A percentile compares a stretch with the other conserved stretches of the same genome.
Evolutionary conservation across 345 rosid genomes (phyloP).

Genomic region (Conringia planisiliqua): DNA sequence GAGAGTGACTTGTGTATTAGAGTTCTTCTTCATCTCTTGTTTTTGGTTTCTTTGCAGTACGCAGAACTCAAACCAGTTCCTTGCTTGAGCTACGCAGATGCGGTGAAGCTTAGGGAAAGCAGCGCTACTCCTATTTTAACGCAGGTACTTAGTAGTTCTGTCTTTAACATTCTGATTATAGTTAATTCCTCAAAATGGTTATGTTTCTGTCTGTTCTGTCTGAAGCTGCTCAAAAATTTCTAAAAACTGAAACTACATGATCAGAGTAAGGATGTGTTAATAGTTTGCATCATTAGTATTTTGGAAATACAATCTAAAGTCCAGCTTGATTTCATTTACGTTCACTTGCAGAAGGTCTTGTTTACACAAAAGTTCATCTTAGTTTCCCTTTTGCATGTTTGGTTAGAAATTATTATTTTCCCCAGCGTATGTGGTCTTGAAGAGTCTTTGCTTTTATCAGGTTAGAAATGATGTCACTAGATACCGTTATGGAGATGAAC

Average conservation of each 20-base stretch:
- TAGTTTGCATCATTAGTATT: background rate
- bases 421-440: background rate
- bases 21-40: background rate
- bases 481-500: slow-evolving; percentile 94
- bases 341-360: background rate
- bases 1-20: slow-evolving; percentile 1
- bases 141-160: slow-evolving; percentile 53
- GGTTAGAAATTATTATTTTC: slow-evolving; percentile 61
- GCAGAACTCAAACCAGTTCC: slow-evolving; percentile 97
- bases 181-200: too few relatives aligned
- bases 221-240: too few relatives aligned
- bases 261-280: too few relatives aligned
- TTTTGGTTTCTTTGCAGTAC: slow-evolving; percentile 50
- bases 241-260: too few relatives aligned
- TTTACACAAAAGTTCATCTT: background rate
- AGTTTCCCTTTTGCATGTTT: background rate
- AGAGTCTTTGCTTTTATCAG: slow-evolving; percentile 28
- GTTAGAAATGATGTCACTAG: slow-evolving; percentile 86
- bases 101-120: slow-evolving; percentile 62
- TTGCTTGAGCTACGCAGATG: slow-evolving; percentile 80
- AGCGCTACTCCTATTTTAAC: slow-evolving; percentile 83
- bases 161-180: too few relatives aligned
- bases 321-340: background rate
- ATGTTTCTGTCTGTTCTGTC: too few relatives aligned
- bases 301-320: background rate